Evolutionary conservation across 768 basidiomycete species (phyloP), one percentile per base, ranked within the genome.

Genomic region (Amanita pseudoporphyria): DNA sequence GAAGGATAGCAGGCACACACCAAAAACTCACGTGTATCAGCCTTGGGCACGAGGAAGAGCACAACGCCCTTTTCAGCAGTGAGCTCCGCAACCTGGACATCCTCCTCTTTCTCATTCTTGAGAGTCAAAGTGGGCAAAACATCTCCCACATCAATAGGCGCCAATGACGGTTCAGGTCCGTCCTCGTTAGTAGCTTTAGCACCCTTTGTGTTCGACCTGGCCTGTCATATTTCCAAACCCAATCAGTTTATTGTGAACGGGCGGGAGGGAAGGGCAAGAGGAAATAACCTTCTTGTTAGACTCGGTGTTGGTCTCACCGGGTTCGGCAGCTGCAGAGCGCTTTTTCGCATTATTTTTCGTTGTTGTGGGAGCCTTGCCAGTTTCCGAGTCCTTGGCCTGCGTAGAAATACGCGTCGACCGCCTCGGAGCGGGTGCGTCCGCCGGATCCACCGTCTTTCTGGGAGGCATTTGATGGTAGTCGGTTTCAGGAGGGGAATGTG

Each of bases 91-190:
- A 89, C 71, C 52, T 89, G 77, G 21, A 91, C 67, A 47, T 92
- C 87, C 52, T 87, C 81, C 38, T 73, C 87, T 63, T 87, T 80
- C 67, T 96, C 88, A 62, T 91, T 89, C 68, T 91, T 84, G 52
- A 98, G 68, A 5, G 70, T 76, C 53, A 94, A 59, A 9, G 77
- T 76, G 2, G 91, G 91, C 38, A 96, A 68, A 26, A 67, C 66
- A 53, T 85, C 88, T 5, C 92, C 94, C 30, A 90, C 67, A 53
- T 86, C 49, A 7, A 50, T 36, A 30, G 22, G 30, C 19, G 30
- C 31, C 49, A 50, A 18, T n/a, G n/a, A n/a, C 14, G 3, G 30
- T 13, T 50, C 53, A 13, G 52, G 47, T 49, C 51, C 55, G 26
- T 57, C 57, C 39, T 59, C 58, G 24, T 52, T 59, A 45, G 55